Conservation (phyloP, 2,329 filamentous ascomycete genomes). For the Myriangium duriaei region DNA sequence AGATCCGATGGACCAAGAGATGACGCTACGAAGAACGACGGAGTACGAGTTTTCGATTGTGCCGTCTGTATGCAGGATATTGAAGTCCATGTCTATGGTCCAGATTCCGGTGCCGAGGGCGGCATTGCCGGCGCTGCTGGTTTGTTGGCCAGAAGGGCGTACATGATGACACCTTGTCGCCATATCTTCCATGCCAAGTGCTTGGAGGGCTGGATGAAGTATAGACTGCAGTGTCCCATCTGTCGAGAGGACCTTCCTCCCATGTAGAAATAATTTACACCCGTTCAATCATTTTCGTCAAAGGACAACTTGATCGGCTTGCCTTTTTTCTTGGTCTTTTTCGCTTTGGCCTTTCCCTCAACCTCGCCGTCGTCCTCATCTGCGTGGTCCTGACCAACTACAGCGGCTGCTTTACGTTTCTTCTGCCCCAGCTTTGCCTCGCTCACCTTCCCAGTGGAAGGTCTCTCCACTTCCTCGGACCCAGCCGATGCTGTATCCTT, state of each 20-base stretch:
- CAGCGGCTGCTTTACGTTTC: constrained; percentile 26
- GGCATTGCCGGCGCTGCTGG: constrained; percentile 39
- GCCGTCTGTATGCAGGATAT: constrained; percentile 89
- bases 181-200: constrained; percentile 92
- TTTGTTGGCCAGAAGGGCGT: constrained; percentile 65
- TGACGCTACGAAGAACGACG: constrained; percentile 37
- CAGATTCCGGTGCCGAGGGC: constrained; percentile 24
- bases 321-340: constrained; percentile 18
- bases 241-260: constrained; percentile 83
- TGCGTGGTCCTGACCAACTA: constrained; percentile 21
- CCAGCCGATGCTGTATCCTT: constrained; percentile 11
- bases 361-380: constrained; percentile 9
- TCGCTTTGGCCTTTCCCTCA: constrained; percentile 13
- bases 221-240: constrained; percentile 85
- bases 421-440: constrained; percentile 14
- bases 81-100: constrained; percentile 69
- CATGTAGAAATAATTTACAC: constrained; percentile 37
- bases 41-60: constrained; percentile 65
- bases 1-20: too few species aligned
- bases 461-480: constrained; percentile 16
- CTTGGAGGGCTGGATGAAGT: constrained; percentile 92
- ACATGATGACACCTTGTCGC: constrained; percentile 95
- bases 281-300: constrained; percentile 12
- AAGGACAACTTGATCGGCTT: constrained; percentile 14
- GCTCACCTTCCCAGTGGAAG: constrained; percentile 1